Evolutionary conservation across 148 eudicot genomes (phyloP).

Genomic region (Silene latifolia): DNA sequence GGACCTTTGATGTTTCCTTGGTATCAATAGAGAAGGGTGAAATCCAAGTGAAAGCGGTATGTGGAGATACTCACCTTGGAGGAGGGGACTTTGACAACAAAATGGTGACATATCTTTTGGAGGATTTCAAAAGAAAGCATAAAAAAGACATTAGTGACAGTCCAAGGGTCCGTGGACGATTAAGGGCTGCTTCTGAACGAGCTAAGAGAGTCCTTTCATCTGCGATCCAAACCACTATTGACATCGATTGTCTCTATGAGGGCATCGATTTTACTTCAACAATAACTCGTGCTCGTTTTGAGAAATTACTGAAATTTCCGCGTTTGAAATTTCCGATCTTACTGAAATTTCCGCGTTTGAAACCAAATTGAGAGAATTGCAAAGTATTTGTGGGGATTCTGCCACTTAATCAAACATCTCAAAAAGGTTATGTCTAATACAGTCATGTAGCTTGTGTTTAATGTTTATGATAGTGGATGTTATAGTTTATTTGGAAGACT

Average conservation of each 20-base stretch:
- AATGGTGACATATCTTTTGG: not conserved
- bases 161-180: constrained; percentile 19
- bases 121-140: constrained; percentile 13
- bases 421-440: not conserved
- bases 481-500: too few relatives aligned
- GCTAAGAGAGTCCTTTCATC: constrained; percentile 27
- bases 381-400: not conserved
- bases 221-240: not conserved
- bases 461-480: too few relatives aligned
- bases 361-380: not conserved
- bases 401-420: not conserved
- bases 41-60: not conserved
- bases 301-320: too few relatives aligned
- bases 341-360: not conserved
- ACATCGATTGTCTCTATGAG: constrained; percentile 23
- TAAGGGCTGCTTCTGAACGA: constrained; percentile 24
- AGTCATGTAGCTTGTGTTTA: too few relatives aligned
- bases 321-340: too few relatives aligned
- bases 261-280: not conserved
- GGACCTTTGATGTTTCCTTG: constrained; percentile 4
- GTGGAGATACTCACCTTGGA: constrained; percentile 9
- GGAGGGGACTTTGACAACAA: constrained; percentile 5
- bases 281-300: too few relatives aligned
- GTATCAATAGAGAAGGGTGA: not conserved
- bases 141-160: constrained; percentile 16